Percentiles rank a stretch among this genome's conserved stretches.
phyloP scores from a whole-genome alignment of 2,329 filamentous ascomycete genomes.

The Colletotrichum tamarilloi region DNA sequence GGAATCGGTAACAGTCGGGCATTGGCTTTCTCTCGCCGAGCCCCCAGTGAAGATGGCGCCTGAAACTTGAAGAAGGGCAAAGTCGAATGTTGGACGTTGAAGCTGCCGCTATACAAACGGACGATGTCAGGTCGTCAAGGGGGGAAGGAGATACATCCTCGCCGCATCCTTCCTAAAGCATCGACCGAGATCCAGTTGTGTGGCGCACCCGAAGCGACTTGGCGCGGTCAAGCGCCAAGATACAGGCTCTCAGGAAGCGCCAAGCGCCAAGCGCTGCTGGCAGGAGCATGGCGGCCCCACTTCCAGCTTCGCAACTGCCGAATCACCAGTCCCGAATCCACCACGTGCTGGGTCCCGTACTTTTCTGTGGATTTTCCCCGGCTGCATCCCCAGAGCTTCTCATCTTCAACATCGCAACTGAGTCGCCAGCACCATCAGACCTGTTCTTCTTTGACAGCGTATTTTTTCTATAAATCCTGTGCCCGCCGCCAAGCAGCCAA shows the following conservation, averaged over 20 bases:
- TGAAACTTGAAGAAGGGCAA: background rate
- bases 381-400: conserved; percentile 4
- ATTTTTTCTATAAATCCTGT: conserved; percentile 21
- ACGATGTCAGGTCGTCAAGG: background rate
- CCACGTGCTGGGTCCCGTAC: conserved; percentile 29
- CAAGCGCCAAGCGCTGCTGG: conserved; percentile 22
- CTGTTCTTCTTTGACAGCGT: background rate
- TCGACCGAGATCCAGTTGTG: conserved; percentile 13
- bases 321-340: conserved; percentile 24
- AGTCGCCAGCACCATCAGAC: background rate
- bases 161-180: background rate
- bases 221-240: conserved; percentile 30
- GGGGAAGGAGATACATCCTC: background rate
- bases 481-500: conserved; percentile 33
- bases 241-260: conserved; percentile 6
- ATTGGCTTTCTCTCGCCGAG: background rate
- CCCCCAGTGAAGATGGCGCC: no score
- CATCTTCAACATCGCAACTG: background rate
- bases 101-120: background rate
- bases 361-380: conserved; percentile 15
- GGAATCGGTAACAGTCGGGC: background rate
- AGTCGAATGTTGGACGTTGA: background rate
- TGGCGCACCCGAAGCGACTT: conserved; percentile 14
- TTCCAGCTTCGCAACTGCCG: conserved; percentile 12
- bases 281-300: conserved; percentile 18